phyloP scores from a whole-genome alignment of 2,329 filamentous ascomycete species.

The Pseudocercospora macadamiae region DNA sequence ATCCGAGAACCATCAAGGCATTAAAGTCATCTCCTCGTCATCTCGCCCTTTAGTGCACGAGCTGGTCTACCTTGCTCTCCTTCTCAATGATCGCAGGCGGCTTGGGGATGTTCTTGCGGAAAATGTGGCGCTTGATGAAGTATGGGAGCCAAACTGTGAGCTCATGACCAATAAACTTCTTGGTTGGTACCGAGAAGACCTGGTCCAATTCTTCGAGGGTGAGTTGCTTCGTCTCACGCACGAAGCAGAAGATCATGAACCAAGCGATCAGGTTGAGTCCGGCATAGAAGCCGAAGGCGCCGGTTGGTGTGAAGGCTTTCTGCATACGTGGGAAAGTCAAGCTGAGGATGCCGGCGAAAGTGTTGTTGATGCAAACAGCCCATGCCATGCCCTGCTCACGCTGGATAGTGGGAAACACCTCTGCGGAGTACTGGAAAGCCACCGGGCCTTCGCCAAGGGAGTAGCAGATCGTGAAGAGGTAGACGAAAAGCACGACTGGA shows the following conservation, averaged over 20 bases:
- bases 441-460: conserved; percentile 49
- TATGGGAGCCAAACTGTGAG: conserved; percentile 44
- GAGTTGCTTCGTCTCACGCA: conserved; percentile 53
- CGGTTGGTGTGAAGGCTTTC: conserved; percentile 53
- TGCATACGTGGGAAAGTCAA: conserved; percentile 54
- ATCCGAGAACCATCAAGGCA: neutral
- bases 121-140: conserved; percentile 46
- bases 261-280: conserved; percentile 61
- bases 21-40: neutral
- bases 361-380: conserved; percentile 62
- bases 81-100: conserved; percentile 45
- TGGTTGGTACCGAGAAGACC: conserved; percentile 58
- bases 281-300: conserved; percentile 61
- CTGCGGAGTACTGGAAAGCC: conserved; percentile 48
- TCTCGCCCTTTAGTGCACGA: neutral
- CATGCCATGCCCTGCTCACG: conserved; percentile 52
- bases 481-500: conserved; percentile 46
- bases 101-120: conserved; percentile 43
- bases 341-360: conserved; percentile 43
- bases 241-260: conserved; percentile 51
- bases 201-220: conserved; percentile 54
- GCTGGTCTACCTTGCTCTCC: conserved; percentile 17
- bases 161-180: conserved; percentile 44
- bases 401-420: conserved; percentile 51
- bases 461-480: conserved; percentile 58